phyloP scores from a whole-genome alignment of 78 protist species.

The Dictyostelium capitatum region DNA sequence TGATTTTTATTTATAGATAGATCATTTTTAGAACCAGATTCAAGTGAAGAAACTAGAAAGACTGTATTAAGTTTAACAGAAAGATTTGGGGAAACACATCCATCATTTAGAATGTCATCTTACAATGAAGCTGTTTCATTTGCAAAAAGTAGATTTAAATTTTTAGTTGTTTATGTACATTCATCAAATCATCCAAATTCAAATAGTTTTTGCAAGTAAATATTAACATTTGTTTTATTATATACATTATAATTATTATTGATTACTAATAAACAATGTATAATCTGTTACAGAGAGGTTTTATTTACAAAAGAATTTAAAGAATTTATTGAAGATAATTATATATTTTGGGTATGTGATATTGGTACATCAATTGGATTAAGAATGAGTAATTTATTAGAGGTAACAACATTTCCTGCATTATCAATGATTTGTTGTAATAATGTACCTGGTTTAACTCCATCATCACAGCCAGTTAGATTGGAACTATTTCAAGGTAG shows the following conservation, averaged over 20 bases:
- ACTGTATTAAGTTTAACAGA: constrained; percentile 10
- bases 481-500: constrained; percentile 41
- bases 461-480: constrained; percentile 4
- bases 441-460: constrained; percentile 34
- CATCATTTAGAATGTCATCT: constrained; percentile 15
- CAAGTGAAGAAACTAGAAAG: constrained; percentile 41
- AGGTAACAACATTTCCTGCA: constrained; percentile 46
- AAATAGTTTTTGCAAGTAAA: constrained; percentile 51
- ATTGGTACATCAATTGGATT: constrained; percentile 22
- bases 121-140: constrained; percentile 52
- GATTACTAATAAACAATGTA: not conserved
- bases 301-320: constrained; percentile 57
- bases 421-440: constrained; percentile 46
- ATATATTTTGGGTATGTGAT: constrained; percentile 77
- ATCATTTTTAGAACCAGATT: constrained; percentile 29
- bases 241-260: not conserved
- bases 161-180: constrained; percentile 58
- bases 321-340: constrained; percentile 45
- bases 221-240: not conserved
- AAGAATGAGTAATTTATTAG: constrained; percentile 14
- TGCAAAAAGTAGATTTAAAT: constrained; percentile 59
- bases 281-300: constrained; percentile 11
- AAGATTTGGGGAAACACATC: constrained; percentile 54
- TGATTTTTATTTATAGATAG: not conserved
- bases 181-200: constrained; percentile 46